phyloP scores from a whole-genome alignment of 2,329 filamentous ascomycete species.

The Phialemoniopsis sp. region DNA sequence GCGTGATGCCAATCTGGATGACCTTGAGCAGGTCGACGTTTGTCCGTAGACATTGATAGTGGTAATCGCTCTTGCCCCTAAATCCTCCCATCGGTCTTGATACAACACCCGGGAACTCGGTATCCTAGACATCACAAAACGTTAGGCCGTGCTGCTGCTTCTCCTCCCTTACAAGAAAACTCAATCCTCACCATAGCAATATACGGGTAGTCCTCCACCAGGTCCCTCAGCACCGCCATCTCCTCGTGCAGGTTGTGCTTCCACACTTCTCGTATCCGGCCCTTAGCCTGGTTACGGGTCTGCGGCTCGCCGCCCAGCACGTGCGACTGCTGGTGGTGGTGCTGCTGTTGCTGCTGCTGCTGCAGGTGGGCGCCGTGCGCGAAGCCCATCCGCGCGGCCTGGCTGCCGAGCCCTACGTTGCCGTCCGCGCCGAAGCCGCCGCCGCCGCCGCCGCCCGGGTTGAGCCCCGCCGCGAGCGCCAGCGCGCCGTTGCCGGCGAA shows the following conservation, averaged over 20 bases:
- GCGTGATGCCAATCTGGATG: slow-evolving; percentile 91
- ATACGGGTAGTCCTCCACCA: slow-evolving; percentile 89
- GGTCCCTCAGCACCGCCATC: slow-evolving; percentile 75
- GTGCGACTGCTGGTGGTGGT: slow-evolving; percentile 13
- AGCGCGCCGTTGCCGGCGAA: slow-evolving; percentile 57
- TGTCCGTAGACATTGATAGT: slow-evolving; percentile 94
- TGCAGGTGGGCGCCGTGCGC: slow-evolving; percentile 62
- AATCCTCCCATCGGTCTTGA: slow-evolving; percentile 93
- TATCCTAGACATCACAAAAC: slow-evolving; percentile 59
- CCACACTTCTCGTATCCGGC: slow-evolving; percentile 95
- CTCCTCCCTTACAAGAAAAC: not conserved
- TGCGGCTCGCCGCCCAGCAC: slow-evolving; percentile 48
- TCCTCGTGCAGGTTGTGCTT: slow-evolving; percentile 86
- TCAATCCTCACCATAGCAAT: slow-evolving; percentile 87
- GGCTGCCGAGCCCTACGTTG: slow-evolving; percentile 65
- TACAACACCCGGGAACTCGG: slow-evolving; percentile 97
- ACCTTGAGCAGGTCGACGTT: slow-evolving; percentile 98
- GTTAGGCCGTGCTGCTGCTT: slow-evolving; percentile 1
- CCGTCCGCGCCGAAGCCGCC: slow-evolving; percentile 59
- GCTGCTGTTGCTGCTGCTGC: slow-evolving; percentile 51
- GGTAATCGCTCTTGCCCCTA: slow-evolving; percentile 92
- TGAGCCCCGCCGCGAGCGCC: slow-evolving; percentile 53
- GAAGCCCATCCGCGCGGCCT: slow-evolving; percentile 85
- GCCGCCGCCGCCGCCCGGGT: slow-evolving; percentile 35
- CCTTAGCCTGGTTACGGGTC: slow-evolving; percentile 58